A percentile compares a stretch with the other conserved stretches of the same genome.
Conservation (phyloP, 2,329 filamentous ascomycete genomes). For the Lojkania enalia region DNA sequence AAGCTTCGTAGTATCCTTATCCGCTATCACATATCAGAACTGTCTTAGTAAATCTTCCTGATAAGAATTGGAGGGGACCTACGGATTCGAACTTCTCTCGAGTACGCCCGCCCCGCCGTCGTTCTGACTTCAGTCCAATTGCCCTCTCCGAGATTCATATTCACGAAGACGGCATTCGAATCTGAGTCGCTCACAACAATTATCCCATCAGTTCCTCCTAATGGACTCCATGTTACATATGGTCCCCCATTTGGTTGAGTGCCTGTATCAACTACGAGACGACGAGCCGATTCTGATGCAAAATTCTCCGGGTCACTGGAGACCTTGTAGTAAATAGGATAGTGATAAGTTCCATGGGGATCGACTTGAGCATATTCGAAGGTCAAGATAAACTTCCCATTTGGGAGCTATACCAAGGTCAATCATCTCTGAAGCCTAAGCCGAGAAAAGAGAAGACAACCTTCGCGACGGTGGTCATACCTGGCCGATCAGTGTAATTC, state of each 20-base stretch:
- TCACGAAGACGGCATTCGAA: constrained; percentile 20
- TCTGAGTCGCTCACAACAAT: constrained; percentile 21
- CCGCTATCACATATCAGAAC: constrained; percentile 15
- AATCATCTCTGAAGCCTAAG: background rate
- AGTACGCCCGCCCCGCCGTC: constrained; percentile 19
- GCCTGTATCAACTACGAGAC: constrained; percentile 15
- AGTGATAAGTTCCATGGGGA: constrained; percentile 6
- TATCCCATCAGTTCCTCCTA: constrained; percentile 21
- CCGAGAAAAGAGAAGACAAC: constrained; percentile 3
- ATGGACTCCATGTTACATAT: constrained; percentile 21
- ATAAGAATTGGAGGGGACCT: constrained; percentile 6
- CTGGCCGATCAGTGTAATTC: constrained; percentile 13
- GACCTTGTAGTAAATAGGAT: constrained; percentile 23
- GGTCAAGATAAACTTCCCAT: constrained; percentile 22
- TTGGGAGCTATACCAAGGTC: constrained; percentile 14
- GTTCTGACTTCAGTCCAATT: constrained; percentile 22
- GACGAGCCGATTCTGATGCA: constrained; percentile 10
- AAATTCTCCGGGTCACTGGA: constrained; percentile 17
- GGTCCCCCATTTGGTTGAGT: constrained; percentile 15
- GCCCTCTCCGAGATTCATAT: constrained; percentile 21
- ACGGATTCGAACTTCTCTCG: constrained; percentile 22
- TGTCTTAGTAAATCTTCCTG: background rate
- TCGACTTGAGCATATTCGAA: constrained; percentile 15
- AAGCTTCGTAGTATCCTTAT: constrained; percentile 21
- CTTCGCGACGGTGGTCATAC: constrained; percentile 18